These are phyloP conservation scores for Diacronema lutheri DNA, from an alignment of 78 protist genomes.

Conservation along the genomic window DNA sequence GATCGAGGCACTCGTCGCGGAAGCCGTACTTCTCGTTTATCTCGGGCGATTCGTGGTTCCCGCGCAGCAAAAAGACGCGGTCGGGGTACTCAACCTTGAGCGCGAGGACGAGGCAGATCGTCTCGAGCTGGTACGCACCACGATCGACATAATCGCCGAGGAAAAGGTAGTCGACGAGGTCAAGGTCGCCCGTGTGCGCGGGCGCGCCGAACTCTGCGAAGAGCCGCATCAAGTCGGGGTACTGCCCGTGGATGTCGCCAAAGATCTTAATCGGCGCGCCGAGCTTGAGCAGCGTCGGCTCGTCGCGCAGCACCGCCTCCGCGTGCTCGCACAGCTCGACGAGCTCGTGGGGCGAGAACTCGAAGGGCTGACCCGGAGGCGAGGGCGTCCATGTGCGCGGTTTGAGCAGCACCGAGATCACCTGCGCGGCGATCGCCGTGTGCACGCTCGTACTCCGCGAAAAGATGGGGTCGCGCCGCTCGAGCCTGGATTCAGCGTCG, in stretches of 20 bases:
- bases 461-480: too few species aligned
- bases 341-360: too few species aligned
- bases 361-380: too few species aligned
- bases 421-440: too few species aligned
- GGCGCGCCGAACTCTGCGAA: slow-evolving; percentile 1
- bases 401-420: too few species aligned
- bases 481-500: too few species aligned
- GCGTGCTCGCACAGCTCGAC: too few species aligned
- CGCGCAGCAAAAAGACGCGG: slow-evolving; percentile 39
- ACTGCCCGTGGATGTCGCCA: slow-evolving; percentile 18
- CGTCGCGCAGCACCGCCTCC: neutral
- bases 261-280: slow-evolving; percentile 20
- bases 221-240: slow-evolving; percentile 5
- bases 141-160: slow-evolving; percentile 67
- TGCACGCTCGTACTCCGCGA: too few species aligned
- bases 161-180: slow-evolving; percentile 34
- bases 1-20: slow-evolving; percentile 29
- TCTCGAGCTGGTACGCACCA: slow-evolving; percentile 42
- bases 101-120: slow-evolving; percentile 21
- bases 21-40: slow-evolving; percentile 54
- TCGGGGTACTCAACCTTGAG: slow-evolving; percentile 35
- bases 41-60: slow-evolving; percentile 60
- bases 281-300: slow-evolving; percentile 11
- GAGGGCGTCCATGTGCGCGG: too few species aligned
- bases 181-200: neutral